A percentile compares a stretch with the other conserved stretches of the same genome.
These are phyloP conservation scores for Vanilla planifolia DNA, from an alignment of 106 monocot genomes.

Conservation along the genomic window DNA sequence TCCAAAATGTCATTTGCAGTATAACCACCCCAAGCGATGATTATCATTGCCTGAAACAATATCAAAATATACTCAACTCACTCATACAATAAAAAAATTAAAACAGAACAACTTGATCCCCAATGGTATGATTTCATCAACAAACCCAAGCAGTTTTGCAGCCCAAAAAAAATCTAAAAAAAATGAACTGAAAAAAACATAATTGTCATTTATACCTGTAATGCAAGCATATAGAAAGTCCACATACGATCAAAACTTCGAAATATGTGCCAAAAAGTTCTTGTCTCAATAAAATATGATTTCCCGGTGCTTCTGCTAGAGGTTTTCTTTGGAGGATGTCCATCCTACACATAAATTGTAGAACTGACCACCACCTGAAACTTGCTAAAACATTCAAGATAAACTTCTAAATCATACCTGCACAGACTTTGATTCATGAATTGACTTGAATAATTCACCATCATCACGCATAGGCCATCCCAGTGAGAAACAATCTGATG, in stretches of 20 bases:
- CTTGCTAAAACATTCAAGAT: no score
- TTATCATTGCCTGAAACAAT: constrained; percentile 71
- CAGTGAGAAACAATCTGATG: constrained; percentile 86
- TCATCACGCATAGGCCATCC: constrained; percentile 99
- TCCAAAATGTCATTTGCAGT: constrained; percentile 45
- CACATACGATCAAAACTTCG: constrained; percentile 99
- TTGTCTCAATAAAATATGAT: constrained; percentile 88
- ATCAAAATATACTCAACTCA: not conserved
- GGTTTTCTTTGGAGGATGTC: constrained; percentile 16
- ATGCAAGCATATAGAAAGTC: constrained; percentile 80
- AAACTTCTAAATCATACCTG: constrained; percentile 33
- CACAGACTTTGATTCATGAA: constrained; percentile 35
- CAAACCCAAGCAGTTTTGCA: no score
- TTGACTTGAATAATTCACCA: constrained; percentile 86
- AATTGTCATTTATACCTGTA: constrained; percentile 58
- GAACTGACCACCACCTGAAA: not conserved
- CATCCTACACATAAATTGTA: constrained; percentile 30
- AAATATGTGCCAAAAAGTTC: constrained; percentile 98
- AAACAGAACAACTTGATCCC: no score
- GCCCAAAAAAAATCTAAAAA: no score
- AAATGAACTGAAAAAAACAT: not conserved
- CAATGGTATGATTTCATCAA: not conserved
- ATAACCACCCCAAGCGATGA: constrained; percentile 69
- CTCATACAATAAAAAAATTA: not conserved
- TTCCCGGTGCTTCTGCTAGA: constrained; percentile 74